Percentiles rank a stretch among this genome's conserved stretches.
These are phyloP conservation scores for Sherardia arvensis DNA, from an alignment of 257 asterid species.

Conservation along the genomic window DNA sequence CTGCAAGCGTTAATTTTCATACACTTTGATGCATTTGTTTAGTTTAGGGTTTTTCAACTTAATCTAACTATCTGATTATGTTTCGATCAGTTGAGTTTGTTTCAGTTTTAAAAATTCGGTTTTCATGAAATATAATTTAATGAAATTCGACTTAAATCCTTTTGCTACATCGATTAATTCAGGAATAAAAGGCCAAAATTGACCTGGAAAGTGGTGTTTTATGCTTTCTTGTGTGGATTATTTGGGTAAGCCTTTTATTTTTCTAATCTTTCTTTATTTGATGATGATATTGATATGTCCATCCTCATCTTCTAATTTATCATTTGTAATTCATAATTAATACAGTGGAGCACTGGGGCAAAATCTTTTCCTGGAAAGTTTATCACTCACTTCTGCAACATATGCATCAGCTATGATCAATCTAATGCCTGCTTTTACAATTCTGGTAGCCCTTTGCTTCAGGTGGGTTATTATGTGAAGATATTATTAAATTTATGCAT, in stretches of 20 bases:
- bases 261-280: too few relatives aligned
- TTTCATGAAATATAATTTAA: too few relatives aligned
- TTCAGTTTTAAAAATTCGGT: too few relatives aligned
- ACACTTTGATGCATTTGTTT: too few relatives aligned
- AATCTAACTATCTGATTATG: too few relatives aligned
- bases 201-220: constrained; percentile 30
- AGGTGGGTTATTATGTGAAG: constrained; percentile 31
- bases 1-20: too few relatives aligned
- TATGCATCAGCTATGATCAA: constrained; percentile 55
- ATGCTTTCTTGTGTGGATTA: constrained; percentile 48
- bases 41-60: too few relatives aligned
- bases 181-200: constrained; percentile 61
- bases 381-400: constrained; percentile 49
- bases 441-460: constrained; percentile 35
- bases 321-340: neutral
- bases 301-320: too few relatives aligned
- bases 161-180: neutral
- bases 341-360: constrained; percentile 65
- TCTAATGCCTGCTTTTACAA: constrained; percentile 64
- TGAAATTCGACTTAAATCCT: too few relatives aligned
- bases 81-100: too few relatives aligned
- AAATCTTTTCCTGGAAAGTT: constrained; percentile 38
- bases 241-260: constrained; percentile 29
- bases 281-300: too few relatives aligned
- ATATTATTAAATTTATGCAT: too few relatives aligned